These are phyloP conservation scores for Chalaropsis ovoidea DNA, from an alignment of 2,329 filamentous ascomycete species.

Conservation along the genomic window DNA sequence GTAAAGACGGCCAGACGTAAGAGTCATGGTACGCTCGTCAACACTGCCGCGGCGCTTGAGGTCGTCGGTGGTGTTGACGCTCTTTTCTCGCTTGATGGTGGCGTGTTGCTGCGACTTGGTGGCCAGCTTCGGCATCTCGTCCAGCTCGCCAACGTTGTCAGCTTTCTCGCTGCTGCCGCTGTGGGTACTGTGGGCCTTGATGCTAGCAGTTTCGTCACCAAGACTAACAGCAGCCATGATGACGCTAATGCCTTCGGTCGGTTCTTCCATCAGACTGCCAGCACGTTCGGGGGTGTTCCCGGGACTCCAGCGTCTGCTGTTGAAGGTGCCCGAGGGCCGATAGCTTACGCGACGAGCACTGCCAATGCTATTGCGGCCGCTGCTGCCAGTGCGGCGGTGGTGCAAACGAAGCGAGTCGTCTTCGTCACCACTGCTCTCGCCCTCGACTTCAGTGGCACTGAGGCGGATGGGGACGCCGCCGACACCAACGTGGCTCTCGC, in stretches of 20 bases:
- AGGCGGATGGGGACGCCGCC: conserved; percentile 81
- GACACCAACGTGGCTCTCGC: conserved; percentile 61
- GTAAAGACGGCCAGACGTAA: conserved; percentile 62
- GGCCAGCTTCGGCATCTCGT: conserved; percentile 42
- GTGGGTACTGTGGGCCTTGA: conserved; percentile 41
- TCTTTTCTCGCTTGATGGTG: conserved; percentile 53
- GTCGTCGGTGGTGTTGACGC: conserved; percentile 58
- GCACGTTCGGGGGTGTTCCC: conserved; percentile 47
- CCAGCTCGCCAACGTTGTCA: conserved; percentile 50
- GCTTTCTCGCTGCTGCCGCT: conserved; percentile 52
- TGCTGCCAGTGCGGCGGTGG: conserved; percentile 64
- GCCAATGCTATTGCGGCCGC: conserved; percentile 58
- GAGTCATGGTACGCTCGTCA: conserved; percentile 69
- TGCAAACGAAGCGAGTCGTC: conserved; percentile 43
- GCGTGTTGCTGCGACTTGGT: conserved; percentile 50
- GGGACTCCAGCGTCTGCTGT: conserved; percentile 42
- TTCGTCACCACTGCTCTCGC: conserved; percentile 71
- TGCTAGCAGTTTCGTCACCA: conserved; percentile 38
- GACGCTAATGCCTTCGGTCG: conserved; percentile 16
- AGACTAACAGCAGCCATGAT: conserved; percentile 26
- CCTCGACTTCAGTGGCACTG: conserved; percentile 90
- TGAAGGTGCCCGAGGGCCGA: conserved; percentile 42
- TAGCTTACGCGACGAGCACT: conserved; percentile 44
- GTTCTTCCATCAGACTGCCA: conserved; percentile 41
- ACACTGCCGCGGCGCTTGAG: conserved; percentile 68